phyloP scores from a whole-genome alignment of 257 asterid genomes.

The Henckelia pumila region DNA sequence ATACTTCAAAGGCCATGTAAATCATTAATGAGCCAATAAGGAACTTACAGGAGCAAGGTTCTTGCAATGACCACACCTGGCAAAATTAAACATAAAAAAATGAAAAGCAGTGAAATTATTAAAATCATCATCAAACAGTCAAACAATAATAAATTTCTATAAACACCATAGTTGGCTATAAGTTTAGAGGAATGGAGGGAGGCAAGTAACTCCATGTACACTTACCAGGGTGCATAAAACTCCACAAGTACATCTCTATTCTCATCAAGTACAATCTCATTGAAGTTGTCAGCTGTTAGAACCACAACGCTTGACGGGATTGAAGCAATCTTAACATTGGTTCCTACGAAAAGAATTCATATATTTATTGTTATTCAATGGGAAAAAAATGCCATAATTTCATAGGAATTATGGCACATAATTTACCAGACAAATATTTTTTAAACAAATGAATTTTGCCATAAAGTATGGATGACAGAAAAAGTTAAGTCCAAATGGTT shows the following conservation, averaged over 20 bases:
- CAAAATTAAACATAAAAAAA: constrained; percentile 31
- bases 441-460: not conserved
- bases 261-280: constrained; percentile 76
- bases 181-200: constrained; percentile 12
- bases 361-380: too few species aligned
- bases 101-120: constrained; percentile 5
- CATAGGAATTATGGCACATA: not conserved
- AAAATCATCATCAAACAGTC: not conserved
- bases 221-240: constrained; percentile 97
- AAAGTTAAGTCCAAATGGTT: constrained; percentile 12
- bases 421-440: not conserved
- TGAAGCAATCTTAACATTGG: constrained; percentile 81
- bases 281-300: constrained; percentile 60
- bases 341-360: constrained; percentile 44
- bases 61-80: constrained; percentile 98
- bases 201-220: not conserved
- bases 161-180: constrained; percentile 3
- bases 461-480: constrained; percentile 1
- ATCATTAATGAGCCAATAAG: constrained; percentile 21
- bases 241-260: constrained; percentile 83
- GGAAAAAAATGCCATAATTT: too few species aligned
- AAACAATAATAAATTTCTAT: constrained; percentile 5
- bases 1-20: constrained; percentile 17
- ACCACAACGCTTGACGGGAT: constrained; percentile 75
- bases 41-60: constrained; percentile 84